Conservation (phyloP, 1,284 basidiomycete genomes). For the Puccinia brachypodii region DNA sequence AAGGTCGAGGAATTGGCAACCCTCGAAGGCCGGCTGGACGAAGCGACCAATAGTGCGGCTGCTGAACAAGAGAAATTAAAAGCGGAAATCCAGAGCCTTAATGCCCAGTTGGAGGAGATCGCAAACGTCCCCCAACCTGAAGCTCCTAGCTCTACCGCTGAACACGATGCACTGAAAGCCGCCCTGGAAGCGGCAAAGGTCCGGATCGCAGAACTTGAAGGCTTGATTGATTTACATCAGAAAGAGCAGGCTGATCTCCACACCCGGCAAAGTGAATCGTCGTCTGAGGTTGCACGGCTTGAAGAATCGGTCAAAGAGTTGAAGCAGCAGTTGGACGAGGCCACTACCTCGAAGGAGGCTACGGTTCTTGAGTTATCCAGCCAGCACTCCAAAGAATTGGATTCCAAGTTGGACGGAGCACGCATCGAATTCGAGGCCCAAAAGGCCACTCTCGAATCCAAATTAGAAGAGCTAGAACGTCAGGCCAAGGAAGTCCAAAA, state of each 20-base stretch:
- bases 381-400: slow-evolving; percentile 21
- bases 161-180: slow-evolving; percentile 9
- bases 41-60: not conserved
- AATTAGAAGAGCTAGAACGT: slow-evolving; percentile 8
- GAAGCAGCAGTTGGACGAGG: slow-evolving; percentile 18
- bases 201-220: slow-evolving; percentile 18
- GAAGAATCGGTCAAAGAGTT: not conserved
- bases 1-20: slow-evolving; percentile 16
- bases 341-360: slow-evolving; percentile 1
- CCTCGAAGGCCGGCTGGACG: slow-evolving; percentile 27
- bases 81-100: slow-evolving; percentile 18
- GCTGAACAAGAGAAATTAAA: slow-evolving; percentile 16
- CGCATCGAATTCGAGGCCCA: slow-evolving; percentile 11
- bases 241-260: slow-evolving; percentile 5
- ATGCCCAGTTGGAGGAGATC: slow-evolving; percentile 16
- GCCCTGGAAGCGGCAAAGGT: slow-evolving; percentile 13
- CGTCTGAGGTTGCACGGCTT: slow-evolving; percentile 21
- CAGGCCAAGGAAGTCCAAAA: not conserved
- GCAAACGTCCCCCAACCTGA: not conserved
- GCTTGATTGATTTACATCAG: slow-evolving; percentile 7
- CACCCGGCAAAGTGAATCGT: not conserved
- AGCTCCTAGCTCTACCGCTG: not conserved
- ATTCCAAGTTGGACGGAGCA: slow-evolving; percentile 3
- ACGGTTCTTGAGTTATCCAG: slow-evolving; percentile 15
- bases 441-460: slow-evolving; percentile 9